Percentiles rank a stretch among this genome's conserved stretches.
Evolutionary conservation across 2,329 filamentous ascomycete genomes (phyloP).

Genomic region (Gremmenia infestans): DNA sequence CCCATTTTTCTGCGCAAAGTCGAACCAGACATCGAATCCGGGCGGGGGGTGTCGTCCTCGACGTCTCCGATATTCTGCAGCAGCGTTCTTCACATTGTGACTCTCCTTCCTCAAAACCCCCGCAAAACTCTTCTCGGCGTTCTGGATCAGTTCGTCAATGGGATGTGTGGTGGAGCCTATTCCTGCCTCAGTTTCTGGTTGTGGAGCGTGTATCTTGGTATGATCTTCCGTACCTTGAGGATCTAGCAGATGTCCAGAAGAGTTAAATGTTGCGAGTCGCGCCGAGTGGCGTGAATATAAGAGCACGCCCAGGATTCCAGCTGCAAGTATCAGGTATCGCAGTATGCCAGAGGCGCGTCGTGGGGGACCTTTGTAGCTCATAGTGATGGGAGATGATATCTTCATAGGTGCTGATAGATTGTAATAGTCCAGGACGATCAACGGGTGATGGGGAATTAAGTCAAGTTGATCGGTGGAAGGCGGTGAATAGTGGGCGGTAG

Average conservation of each 20-base stretch:
- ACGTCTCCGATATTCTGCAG: conserved; percentile 47
- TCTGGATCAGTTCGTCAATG: conserved; percentile 40
- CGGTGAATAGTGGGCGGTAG: background rate
- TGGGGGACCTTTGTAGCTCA: conserved; percentile 27
- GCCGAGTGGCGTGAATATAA: conserved; percentile 12
- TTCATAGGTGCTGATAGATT: conserved; percentile 16
- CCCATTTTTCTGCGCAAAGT: conserved; percentile 46
- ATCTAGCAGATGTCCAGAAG: background rate
- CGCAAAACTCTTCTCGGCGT: conserved; percentile 36
- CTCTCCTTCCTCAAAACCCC: conserved; percentile 36
- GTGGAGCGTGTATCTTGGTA: background rate
- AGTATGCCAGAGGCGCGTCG: conserved; percentile 23
- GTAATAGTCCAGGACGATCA: background rate
- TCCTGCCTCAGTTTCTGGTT: background rate
- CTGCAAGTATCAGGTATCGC: conserved; percentile 19
- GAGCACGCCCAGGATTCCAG: conserved; percentile 11
- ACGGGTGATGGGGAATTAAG: no score
- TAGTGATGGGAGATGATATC: conserved; percentile 24
- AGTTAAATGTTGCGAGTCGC: background rate
- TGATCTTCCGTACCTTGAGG: no score
- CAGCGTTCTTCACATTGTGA: conserved; percentile 39
- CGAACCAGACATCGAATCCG: conserved; percentile 55
- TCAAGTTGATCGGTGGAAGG: background rate
- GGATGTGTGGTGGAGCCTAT: conserved; percentile 31
- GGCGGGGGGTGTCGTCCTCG: conserved; percentile 57